Evolutionary conservation across 192 early-diverging fungal genomes (phyloP), one percentile per base, ranked within the genome.

Genomic region (Spizellomyces punctatus): DNA sequence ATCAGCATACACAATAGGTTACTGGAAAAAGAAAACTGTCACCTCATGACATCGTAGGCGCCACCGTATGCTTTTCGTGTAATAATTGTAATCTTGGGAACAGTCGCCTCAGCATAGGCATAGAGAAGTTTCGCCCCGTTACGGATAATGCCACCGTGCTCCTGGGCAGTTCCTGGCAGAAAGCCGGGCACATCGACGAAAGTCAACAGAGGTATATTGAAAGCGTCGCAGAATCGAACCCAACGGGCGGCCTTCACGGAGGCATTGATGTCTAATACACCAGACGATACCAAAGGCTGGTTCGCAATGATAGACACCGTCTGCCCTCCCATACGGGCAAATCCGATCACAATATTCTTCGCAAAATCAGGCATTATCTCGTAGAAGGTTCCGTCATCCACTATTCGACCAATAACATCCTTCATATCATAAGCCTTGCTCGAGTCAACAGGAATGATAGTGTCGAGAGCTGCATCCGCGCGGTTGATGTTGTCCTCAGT

Each of bases 141-240:
- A 12, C 94, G 86, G 79, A 98, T 98, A 66, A 98, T 97, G 27
- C 96, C 96, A 46, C 86, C 86, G 79, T 98, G 96, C 78, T 98
- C 96, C 80, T 98, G 96, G 16, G 85, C 84, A 46, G 92, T 94
- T 21, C 96, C 96, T 1, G 96, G 96, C 54, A 98, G 76, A 81
- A 98, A 98, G 19, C 96, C 96, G 36, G 96, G 96, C 5, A 98
- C 96, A 67, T 98, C 96, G 42, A 98, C 96, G 48, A 98, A 85
- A 10, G 96, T 96, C 41, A 98, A 62, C 21, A 98, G 73, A 4
- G 96, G 96, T 67, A 98, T 94, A 71, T 93, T 92, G 83, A 98
- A 98, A 0, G 95, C 94, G 77, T 98, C 96, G 78, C 91, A 93
- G 81, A 98, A 98, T 7, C 96, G 86, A 69, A 98, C 95, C 82